A percentile compares a stretch with the other conserved stretches of the same genome.
Evolutionary conservation across 306 rosid species (phyloP).

Genomic region (Cicer bijugum): DNA sequence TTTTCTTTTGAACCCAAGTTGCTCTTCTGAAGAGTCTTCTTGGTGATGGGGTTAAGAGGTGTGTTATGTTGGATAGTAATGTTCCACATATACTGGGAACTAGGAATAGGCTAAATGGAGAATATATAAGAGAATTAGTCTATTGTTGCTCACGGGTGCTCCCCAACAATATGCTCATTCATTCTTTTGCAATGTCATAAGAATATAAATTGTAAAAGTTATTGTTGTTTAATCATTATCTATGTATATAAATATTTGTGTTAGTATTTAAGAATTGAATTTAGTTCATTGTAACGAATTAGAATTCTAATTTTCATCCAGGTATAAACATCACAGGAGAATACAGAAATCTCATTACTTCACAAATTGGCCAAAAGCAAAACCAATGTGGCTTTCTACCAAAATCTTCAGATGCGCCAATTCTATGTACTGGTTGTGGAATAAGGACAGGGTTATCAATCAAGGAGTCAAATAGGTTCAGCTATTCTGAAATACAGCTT

Average conservation of each 20-base stretch:
- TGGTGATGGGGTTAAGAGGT: no score
- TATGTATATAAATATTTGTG: not conserved
- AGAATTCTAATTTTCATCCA: slow-evolving; percentile 42
- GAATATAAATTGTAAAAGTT: not conserved
- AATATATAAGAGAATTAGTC: no score
- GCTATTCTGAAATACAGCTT: slow-evolving; percentile 58
- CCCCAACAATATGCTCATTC: not conserved
- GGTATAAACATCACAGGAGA: slow-evolving; percentile 50
- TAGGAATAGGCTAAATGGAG: no score
- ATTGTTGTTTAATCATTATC: not conserved
- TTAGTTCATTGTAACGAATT: not conserved
- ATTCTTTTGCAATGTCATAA: not conserved
- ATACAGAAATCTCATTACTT: slow-evolving; percentile 36
- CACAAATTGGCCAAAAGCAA: slow-evolving; percentile 52
- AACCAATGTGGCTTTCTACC: slow-evolving; percentile 43
- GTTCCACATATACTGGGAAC: no score
- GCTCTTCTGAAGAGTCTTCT: no score
- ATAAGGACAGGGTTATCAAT: slow-evolving; percentile 61
- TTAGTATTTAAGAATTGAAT: not conserved
- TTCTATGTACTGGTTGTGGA: slow-evolving; percentile 77
- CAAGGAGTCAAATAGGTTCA: slow-evolving; percentile 67
- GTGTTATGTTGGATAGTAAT: no score
- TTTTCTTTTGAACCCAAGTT: no score
- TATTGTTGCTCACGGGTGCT: no score
- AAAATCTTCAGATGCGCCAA: slow-evolving; percentile 60